Conservation (phyloP, 1,139 yeast genomes). For the Oligophagozyma castellii region DNA sequence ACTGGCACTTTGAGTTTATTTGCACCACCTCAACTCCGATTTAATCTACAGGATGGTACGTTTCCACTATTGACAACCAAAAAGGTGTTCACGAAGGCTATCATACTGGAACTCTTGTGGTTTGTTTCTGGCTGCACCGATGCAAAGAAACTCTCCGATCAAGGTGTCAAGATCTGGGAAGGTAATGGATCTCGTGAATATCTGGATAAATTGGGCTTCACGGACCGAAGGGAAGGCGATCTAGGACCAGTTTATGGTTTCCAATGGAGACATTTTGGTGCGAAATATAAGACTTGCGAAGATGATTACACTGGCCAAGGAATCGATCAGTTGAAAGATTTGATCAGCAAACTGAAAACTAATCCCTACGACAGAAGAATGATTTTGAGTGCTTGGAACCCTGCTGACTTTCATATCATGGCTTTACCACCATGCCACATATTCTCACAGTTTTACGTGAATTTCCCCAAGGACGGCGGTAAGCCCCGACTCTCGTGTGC, state of each 20-base stretch:
- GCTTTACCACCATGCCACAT: slow-evolving; percentile 98
- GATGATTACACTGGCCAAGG: slow-evolving; percentile 82
- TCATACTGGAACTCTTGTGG: slow-evolving; percentile 85
- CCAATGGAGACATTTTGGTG: slow-evolving; percentile 99
- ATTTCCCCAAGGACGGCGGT: slow-evolving; percentile 41
- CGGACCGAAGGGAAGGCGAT: slow-evolving; percentile 79
- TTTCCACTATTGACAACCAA: slow-evolving; percentile 90
- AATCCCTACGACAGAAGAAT: slow-evolving; percentile 92
- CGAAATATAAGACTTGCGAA: slow-evolving; percentile 73
- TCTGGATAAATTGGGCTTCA: slow-evolving; percentile 69
- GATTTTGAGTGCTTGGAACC: slow-evolving; percentile 96
- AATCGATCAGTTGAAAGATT: slow-evolving; percentile 72
- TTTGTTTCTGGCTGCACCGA: slow-evolving; percentile 84
- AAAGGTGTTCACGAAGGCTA: slow-evolving; percentile 80
- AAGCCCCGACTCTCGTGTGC: slow-evolving; percentile 71
- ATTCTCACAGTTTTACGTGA: slow-evolving; percentile 87
- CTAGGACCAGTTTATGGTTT: slow-evolving; percentile 97
- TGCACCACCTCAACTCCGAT: slow-evolving; percentile 92
- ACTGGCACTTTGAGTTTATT: slow-evolving; percentile 85
- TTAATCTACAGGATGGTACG: slow-evolving; percentile 52
- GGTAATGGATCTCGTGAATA: slow-evolving; percentile 96
- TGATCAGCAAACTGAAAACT: slow-evolving; percentile 64
- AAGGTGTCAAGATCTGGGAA: slow-evolving; percentile 94
- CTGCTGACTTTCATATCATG: slow-evolving; percentile 85
- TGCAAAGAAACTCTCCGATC: slow-evolving; percentile 59